Evolutionary conservation across 2,329 filamentous ascomycete species (phyloP), one percentile per base, ranked within the genome.

Genomic region (Pestalotiopsis sp.): DNA sequence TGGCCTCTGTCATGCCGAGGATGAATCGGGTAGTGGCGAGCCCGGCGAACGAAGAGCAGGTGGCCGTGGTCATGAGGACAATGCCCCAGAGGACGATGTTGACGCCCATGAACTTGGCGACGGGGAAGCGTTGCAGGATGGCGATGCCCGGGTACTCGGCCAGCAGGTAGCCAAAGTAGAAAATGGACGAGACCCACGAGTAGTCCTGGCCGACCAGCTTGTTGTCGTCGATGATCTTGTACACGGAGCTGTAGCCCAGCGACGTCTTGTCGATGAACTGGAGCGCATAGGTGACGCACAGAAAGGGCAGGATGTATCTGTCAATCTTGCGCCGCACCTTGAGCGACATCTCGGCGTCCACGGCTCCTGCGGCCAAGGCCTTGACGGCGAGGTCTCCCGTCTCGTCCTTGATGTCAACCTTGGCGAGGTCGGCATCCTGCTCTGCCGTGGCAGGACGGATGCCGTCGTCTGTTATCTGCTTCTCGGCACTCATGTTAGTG

Each of bases 121-220:
- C 69, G n/a, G 78, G 78, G 4, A 79, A 73, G 64, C 73, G 63
- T 70, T 77, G 75, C 52, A 80, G 70, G 36, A 78, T 66, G 64
- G 75, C 74, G 5, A 79, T 79, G 39, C 82, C 81, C 0, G 82
- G 81, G 66, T 82, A 83, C 56, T 85, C 83, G 1, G 81, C 82
- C 0, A 79, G 73, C 3, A 86, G 74, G 60, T 82, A 82, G 9
- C 75, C 74, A 58, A 76, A 75, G 61, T 75, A 76, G 65, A 76
- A 76, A 39, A 76, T 73, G 4, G 73, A 75, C 38, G 68, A 71
- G 4, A 70, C 66, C 75, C 75, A 76, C 2, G 73, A 72, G 49
- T 76, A 76, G 56, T 76, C 68, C 59, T 74, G 67, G 4, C 71
- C 70, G 2, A 68, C 68, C 13, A 75, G 73, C 5, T 70, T 67